Evolutionary conservation across 495 filamentous ascomycete genomes (phyloP).

Genomic region (Baudoinia panamericana): DNA sequence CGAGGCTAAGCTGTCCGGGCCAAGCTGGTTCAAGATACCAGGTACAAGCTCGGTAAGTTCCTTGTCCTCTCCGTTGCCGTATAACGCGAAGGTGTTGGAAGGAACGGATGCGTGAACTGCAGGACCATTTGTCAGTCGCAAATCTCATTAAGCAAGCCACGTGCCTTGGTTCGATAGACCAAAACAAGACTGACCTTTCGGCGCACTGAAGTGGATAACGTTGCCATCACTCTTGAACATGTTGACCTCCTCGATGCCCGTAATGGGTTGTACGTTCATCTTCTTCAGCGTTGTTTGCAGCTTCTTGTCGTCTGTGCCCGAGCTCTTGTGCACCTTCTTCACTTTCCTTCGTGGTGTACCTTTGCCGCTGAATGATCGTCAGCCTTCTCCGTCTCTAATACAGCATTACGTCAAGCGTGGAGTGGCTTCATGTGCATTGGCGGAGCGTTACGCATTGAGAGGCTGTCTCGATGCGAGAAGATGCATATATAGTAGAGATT

Average conservation of each 20-base stretch:
- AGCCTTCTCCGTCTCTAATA: too few species aligned
- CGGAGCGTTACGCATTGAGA: too few species aligned
- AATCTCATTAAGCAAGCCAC: too few species aligned
- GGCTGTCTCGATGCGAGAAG: background rate
- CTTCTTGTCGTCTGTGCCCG: slow-evolving; percentile 96
- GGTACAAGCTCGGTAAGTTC: slow-evolving; percentile 98
- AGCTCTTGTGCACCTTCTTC: slow-evolving; percentile 89
- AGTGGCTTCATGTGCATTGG: too few species aligned
- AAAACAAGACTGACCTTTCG: slow-evolving; percentile 82
- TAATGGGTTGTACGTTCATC: slow-evolving; percentile 53
- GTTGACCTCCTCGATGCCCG: slow-evolving; percentile 99
- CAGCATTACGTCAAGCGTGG: too few species aligned
- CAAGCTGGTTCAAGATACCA: slow-evolving; percentile 98
- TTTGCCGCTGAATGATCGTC: slow-evolving; percentile 59
- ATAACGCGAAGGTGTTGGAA: slow-evolving; percentile 98
- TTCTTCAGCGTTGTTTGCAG: slow-evolving; percentile 61
- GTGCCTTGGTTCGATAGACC: background rate
- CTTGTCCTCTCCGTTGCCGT: slow-evolving; percentile 97
- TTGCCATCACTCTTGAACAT: slow-evolving; percentile 99
- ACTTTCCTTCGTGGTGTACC: slow-evolving; percentile 94
- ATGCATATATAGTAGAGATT: background rate
- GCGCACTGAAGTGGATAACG: slow-evolving; percentile 96
- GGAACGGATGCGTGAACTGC: slow-evolving; percentile 91
- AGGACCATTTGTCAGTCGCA: too few species aligned
- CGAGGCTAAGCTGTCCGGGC: slow-evolving; percentile 92